Percentiles rank a stretch among this genome's conserved stretches.
phyloP scores from a whole-genome alignment of 2,329 filamentous ascomycete genomes.

The Parasarocladium wereldwijsianum region DNA sequence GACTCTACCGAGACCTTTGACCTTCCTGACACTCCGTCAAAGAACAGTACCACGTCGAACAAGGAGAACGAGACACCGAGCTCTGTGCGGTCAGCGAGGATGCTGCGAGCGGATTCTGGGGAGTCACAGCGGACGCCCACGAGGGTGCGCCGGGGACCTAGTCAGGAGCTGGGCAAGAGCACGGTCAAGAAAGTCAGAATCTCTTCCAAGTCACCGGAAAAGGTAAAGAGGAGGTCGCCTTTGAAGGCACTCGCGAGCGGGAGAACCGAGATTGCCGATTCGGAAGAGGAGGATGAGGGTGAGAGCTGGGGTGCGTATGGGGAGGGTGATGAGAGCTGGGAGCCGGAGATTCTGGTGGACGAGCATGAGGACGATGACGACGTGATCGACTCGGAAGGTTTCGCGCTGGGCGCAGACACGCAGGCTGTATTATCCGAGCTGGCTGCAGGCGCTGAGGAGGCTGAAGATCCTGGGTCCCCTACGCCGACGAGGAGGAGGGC shows the following conservation, averaged over 20 bases:
- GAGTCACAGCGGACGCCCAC: constrained; percentile 3
- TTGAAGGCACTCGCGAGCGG: constrained; percentile 1
- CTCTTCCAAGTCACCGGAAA: constrained; percentile 1
- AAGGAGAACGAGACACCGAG: neutral
- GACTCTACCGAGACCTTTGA: constrained; percentile 26
- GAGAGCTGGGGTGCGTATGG: no score
- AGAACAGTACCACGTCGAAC: constrained; percentile 3
- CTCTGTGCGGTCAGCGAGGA: no score
- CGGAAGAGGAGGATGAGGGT: constrained; percentile 26
- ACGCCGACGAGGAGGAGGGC: no score
- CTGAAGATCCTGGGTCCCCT: no score
- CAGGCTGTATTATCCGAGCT: constrained; percentile 19
- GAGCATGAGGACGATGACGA: constrained; percentile 4
- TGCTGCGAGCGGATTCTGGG: no score
- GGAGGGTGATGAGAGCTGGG: constrained; percentile 7
- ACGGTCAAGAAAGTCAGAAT: constrained; percentile 2
- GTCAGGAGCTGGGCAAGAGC: neutral
- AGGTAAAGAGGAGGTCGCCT: constrained; percentile 4
- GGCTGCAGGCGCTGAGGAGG: constrained; percentile 13
- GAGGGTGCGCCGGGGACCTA: constrained; percentile 4
- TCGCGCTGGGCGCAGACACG: constrained; percentile 16
- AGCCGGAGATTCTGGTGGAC: constrained; percentile 5
- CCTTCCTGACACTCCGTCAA: constrained; percentile 2
- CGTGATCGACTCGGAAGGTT: constrained; percentile 1
- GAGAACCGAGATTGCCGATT: constrained; percentile 31